phyloP scores from a whole-genome alignment of 2,329 filamentous ascomycete genomes.

The Cladosporium sp. region DNA sequence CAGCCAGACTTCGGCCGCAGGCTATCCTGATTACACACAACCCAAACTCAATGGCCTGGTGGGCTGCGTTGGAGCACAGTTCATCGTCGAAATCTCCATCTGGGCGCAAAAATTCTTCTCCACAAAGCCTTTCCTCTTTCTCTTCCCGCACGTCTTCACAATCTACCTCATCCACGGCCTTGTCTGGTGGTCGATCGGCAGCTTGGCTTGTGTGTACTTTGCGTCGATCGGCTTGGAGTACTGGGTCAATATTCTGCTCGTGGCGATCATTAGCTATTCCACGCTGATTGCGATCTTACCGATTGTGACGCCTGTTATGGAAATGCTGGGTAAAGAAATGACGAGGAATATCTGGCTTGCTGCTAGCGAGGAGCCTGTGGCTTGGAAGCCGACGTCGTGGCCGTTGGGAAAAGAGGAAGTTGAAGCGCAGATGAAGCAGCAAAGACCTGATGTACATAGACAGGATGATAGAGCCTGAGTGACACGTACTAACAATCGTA shows the following conservation, averaged over 20 bases:
- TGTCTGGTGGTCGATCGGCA: slow-evolving; percentile 42
- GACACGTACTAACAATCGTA: too few relatives aligned
- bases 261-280: slow-evolving; percentile 35
- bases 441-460: background rate
- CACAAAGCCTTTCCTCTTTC: slow-evolving; percentile 35
- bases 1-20: slow-evolving; percentile 29
- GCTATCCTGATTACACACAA: slow-evolving; percentile 42
- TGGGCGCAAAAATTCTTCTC: slow-evolving; percentile 40
- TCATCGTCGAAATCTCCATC: slow-evolving; percentile 32
- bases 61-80: slow-evolving; percentile 33
- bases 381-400: slow-evolving; percentile 26
- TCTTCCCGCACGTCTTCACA: slow-evolving; percentile 49
- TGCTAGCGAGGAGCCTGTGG: slow-evolving; percentile 33
- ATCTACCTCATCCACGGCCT: slow-evolving; percentile 48
- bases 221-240: slow-evolving; percentile 30
- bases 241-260: slow-evolving; percentile 34
- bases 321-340: slow-evolving; percentile 37
- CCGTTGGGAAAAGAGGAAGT: slow-evolving; percentile 17
- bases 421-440: background rate
- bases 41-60: slow-evolving; percentile 44
- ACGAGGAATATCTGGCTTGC: slow-evolving; percentile 35
- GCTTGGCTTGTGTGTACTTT: slow-evolving; percentile 35
- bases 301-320: slow-evolving; percentile 36
- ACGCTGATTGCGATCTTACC: slow-evolving; percentile 31
- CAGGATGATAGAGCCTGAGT: background rate